Evolutionary conservation across 2,329 filamentous ascomycete genomes (phyloP).

Genomic region (Pseudogymnoascus sp.): DNA sequence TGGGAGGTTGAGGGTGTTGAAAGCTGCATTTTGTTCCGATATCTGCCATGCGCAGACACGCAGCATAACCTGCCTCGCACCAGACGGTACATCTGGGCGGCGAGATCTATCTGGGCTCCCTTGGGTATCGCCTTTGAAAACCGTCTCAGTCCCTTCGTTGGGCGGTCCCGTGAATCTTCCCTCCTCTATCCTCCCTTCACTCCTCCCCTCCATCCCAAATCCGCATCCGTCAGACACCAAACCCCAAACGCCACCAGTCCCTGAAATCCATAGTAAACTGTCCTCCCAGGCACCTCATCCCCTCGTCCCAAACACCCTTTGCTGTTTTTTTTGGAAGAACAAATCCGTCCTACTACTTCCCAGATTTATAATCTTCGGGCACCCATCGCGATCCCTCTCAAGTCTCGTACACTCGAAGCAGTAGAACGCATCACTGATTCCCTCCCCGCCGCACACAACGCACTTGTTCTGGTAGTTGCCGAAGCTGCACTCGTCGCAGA

Average conservation of each 20-base stretch:
- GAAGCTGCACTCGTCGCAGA: conserved; percentile 99
- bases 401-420: conserved; percentile 97
- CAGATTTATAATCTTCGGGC: conserved; percentile 98
- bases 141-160: neutral
- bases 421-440: conserved; percentile 97
- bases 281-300: neutral
- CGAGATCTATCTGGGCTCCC: neutral
- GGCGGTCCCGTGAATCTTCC: neutral
- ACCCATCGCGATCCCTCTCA: conserved; percentile 95
- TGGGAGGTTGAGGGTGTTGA: neutral
- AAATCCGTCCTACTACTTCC: conserved; percentile 93
- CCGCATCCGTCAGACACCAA: neutral
- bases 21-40: neutral
- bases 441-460: conserved; percentile 95
- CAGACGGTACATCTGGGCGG: neutral
- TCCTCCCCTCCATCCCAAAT: neutral
- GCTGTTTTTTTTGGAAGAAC: conserved; percentile 22
- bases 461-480: conserved; percentile 99
- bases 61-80: neutral
- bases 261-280: neutral
- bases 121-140: neutral
- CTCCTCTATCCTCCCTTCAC: neutral
- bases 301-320: conserved; percentile 8
- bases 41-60: neutral
- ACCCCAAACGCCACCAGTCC: neutral